Conservation (phyloP, 2,329 filamentous ascomycete species). For the Taxawa tesnikishii region DNA sequence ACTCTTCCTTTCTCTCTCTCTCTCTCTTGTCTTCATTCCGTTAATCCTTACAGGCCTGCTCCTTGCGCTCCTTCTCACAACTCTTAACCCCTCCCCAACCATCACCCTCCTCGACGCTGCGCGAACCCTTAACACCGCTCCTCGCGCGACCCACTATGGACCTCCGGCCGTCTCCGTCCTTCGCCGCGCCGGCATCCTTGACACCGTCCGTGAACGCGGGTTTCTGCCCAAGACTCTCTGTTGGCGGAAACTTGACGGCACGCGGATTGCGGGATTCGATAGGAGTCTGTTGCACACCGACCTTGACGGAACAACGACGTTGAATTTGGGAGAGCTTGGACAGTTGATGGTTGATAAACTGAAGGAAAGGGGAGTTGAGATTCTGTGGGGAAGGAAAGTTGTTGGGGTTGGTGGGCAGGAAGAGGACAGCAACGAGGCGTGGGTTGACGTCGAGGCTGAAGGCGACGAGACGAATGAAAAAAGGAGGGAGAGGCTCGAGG, state of each 20-base stretch:
- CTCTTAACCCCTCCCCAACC: constrained; percentile 20
- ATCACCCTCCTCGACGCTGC: constrained; percentile 23
- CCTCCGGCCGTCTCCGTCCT: constrained; percentile 47
- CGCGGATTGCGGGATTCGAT: constrained; percentile 14
- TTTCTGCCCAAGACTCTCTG: constrained; percentile 29
- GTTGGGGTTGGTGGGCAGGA: constrained; percentile 14
- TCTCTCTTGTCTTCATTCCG: too few species aligned
- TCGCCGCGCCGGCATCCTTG: constrained; percentile 45
- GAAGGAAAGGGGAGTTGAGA: constrained; percentile 13
- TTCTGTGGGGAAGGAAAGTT: constrained; percentile 13
- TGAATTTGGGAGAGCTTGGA: constrained; percentile 32
- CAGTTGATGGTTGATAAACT: constrained; percentile 29
- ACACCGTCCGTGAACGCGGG: constrained; percentile 32
- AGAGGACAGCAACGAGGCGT: constrained; percentile 12
- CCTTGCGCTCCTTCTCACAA: constrained; percentile 24
- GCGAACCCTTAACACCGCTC: constrained; percentile 16
- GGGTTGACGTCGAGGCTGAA: constrained; percentile 13
- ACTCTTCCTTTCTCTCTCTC: too few species aligned
- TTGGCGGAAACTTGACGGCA: constrained; percentile 27
- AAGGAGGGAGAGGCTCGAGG: constrained; percentile 17
- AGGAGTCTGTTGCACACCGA: constrained; percentile 12
- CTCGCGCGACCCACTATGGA: constrained; percentile 42
- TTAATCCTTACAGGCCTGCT: too few species aligned
- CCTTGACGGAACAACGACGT: constrained; percentile 24
- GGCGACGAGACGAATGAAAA: constrained; percentile 9